Evolutionary conservation across 495 filamentous ascomycete species (phyloP), one percentile per base, ranked within the genome.

Genomic region (Neurospora hispaniola): DNA sequence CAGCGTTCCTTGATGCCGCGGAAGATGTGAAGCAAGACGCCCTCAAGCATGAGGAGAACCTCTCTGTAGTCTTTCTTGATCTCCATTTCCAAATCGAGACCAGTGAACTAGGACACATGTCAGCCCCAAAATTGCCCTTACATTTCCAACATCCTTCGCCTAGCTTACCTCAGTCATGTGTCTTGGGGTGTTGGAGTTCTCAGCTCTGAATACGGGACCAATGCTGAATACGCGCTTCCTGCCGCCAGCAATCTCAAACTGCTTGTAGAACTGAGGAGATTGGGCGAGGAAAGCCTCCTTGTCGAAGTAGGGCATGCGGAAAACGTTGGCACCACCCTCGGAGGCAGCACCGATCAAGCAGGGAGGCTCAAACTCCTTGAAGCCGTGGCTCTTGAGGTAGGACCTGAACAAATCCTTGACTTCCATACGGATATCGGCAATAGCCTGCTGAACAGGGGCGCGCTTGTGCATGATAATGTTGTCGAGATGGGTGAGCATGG

Each of bases 1-100:
- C 89, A 93, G 62, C 89, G 86, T 76, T 87, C 85, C 80, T 92
- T 84, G 27, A 96, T 86, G 44, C 91, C 88, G 42, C 88, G 88
- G 86, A 99, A 95, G 77, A 99, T 97, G 82, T 92, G 88, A 74
- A 97, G 88, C 77, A 99, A 89, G 18, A 96, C 91, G 73, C 90
- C 84, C 80, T 98, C 96, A 31, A 97, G 88, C 75, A 92, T 90
- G 31, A 89, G 81, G 35, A 93, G 82, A 44, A 96, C 94, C 80
- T 99, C 96, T 79, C 92, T 89, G 84, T 98, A 98, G 82, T 94
- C 88, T 71, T 92, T 84, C 71, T 91, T 88, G 81, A 98, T 97
- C 43, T 94, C 94, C 92, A 97, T 98, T 80, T 98, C 96, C 78
- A 98, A 85, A 92, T 99, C 96, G 73, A 99, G 92, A 81, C 96